Conservation (phyloP, 1,284 basidiomycete genomes). For the Vanrija humicola region DNA sequence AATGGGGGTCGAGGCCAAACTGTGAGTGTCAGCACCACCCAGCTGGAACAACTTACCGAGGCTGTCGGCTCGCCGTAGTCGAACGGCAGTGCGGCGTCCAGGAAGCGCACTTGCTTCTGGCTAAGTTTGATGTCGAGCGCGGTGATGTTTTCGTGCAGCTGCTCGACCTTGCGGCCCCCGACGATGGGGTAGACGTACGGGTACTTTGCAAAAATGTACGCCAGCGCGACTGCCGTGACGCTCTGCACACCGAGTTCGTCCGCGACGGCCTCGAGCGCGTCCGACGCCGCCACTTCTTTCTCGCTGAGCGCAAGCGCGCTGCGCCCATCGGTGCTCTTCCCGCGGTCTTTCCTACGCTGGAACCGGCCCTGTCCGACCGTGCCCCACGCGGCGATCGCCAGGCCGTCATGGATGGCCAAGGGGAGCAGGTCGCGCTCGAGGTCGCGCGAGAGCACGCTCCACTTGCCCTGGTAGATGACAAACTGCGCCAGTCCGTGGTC, state of each 20-base stretch:
- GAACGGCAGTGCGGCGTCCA: slow-evolving; percentile 35
- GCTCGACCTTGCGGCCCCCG: slow-evolving; percentile 44
- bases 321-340: slow-evolving; percentile 23
- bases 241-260: slow-evolving; percentile 48
- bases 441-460: slow-evolving; percentile 53
- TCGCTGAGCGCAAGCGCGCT: slow-evolving; percentile 20
- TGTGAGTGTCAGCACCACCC: background rate
- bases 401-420: slow-evolving; percentile 54
- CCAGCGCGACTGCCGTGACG: slow-evolving; percentile 27
- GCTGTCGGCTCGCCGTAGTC: slow-evolving; percentile 18
- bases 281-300: slow-evolving; percentile 22
- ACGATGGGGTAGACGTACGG: slow-evolving; percentile 43
- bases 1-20: slow-evolving; percentile 23
- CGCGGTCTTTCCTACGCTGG: slow-evolving; percentile 42
- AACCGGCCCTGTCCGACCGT: slow-evolving; percentile 50
- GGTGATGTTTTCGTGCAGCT: slow-evolving; percentile 37
- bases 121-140: slow-evolving; percentile 44
- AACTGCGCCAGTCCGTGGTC: slow-evolving; percentile 55
- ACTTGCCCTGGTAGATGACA: slow-evolving; percentile 58
- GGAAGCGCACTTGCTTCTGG: slow-evolving; percentile 35
- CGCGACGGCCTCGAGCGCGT: slow-evolving; percentile 40
- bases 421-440: slow-evolving; percentile 62
- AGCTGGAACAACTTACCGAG: too few species aligned
- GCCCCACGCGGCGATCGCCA: slow-evolving; percentile 51
- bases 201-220: slow-evolving; percentile 12